Evolutionary conservation across 768 basidiomycete species (phyloP).

Genomic region (Termitomyces sp.): DNA sequence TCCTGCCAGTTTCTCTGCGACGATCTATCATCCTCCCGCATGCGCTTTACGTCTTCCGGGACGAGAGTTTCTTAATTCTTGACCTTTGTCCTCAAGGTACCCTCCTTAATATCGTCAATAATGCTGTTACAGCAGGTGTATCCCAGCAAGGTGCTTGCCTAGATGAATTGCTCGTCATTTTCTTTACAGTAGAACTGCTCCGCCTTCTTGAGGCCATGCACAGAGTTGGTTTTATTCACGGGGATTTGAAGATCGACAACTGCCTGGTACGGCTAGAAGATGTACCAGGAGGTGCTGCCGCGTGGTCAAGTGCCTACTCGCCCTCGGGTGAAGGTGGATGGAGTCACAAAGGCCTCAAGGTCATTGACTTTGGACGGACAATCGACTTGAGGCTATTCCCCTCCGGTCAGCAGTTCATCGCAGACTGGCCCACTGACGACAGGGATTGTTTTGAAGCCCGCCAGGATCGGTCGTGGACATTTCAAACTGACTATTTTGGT

Average conservation of each 20-base stretch:
- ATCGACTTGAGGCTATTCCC: slow-evolving; percentile 87
- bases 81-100: slow-evolving; percentile 91
- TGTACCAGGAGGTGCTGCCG: slow-evolving; percentile 62
- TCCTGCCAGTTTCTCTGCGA: slow-evolving; percentile 56
- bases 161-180: slow-evolving; percentile 91
- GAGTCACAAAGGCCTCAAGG: slow-evolving; percentile 80
- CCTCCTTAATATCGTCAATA: slow-evolving; percentile 89
- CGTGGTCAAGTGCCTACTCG: slow-evolving; percentile 77
- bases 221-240: slow-evolving; percentile 83
- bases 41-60: slow-evolving; percentile 76
- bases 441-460: slow-evolving; percentile 92
- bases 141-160: slow-evolving; percentile 78
- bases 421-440: slow-evolving; percentile 87
- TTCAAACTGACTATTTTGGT: slow-evolving; percentile 96
- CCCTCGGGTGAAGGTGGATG: slow-evolving; percentile 81
- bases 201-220: slow-evolving; percentile 84
- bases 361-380: slow-evolving; percentile 97
- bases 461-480: slow-evolving; percentile 84
- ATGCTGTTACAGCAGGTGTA: slow-evolving; percentile 69
- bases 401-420: slow-evolving; percentile 71
- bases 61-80: slow-evolving; percentile 89
- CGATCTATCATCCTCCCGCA: slow-evolving; percentile 75
- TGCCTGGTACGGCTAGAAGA: slow-evolving; percentile 91
- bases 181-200: slow-evolving; percentile 91
- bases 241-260: slow-evolving; percentile 99